A percentile compares a stretch with the other conserved stretches of the same genome.
Evolutionary conservation across 2,329 filamentous ascomycete species (phyloP).

Genomic region (Fusarium sp.): DNA sequence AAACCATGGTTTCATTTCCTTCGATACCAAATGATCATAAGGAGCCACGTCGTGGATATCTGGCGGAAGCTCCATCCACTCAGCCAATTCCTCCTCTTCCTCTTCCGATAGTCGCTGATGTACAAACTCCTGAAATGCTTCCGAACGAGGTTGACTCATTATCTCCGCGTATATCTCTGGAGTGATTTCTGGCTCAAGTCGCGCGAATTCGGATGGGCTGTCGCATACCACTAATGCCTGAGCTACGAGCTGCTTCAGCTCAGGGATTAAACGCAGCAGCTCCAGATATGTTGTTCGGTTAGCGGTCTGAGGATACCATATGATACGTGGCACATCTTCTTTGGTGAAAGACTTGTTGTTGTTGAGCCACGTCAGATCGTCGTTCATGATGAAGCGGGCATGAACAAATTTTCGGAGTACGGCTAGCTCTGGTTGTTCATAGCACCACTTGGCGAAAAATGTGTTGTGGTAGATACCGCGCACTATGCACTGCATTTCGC

Average conservation of each 20-base stretch:
- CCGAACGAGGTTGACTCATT: fast-evolving
- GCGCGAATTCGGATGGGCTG: neutral
- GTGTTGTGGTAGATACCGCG: slow-evolving; percentile 3
- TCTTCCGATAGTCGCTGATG: neutral
- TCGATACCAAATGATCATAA: neutral
- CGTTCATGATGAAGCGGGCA: neutral
- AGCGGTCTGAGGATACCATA: neutral
- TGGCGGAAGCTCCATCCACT: neutral
- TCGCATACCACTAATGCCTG: neutral
- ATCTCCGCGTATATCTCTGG: neutral
- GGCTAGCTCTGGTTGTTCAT: neutral
- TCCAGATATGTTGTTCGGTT: neutral
- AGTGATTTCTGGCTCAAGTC: neutral
- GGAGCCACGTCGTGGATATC: neutral
- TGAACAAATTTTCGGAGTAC: neutral
- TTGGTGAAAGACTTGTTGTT: neutral
- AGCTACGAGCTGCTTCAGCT: neutral
- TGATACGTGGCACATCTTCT: neutral
- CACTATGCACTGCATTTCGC: neutral
- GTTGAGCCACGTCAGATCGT: neutral
- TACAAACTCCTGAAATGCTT: neutral
- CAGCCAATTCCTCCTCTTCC: neutral
- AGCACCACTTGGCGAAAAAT: slow-evolving; percentile 3
- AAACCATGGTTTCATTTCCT: neutral
- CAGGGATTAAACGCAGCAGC: neutral